phyloP scores from a whole-genome alignment of 176 grass and related monocot species.

The Carex scoparia region DNA sequence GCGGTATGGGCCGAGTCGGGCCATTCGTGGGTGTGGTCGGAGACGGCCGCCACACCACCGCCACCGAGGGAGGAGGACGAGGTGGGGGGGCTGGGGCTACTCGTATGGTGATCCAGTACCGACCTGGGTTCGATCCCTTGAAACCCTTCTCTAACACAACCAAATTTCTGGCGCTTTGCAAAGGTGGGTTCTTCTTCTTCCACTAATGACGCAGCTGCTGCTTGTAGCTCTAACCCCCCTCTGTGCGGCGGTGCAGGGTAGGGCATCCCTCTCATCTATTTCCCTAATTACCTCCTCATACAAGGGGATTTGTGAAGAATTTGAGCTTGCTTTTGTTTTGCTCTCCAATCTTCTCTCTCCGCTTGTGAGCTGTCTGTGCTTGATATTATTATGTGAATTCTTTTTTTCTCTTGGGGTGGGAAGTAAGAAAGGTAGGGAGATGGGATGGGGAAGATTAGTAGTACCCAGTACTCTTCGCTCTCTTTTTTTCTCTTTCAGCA shows the following conservation, averaged over 20 bases:
- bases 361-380: constrained; percentile 22
- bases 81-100: constrained; percentile 70
- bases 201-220: background rate
- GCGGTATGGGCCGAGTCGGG: constrained; percentile 37
- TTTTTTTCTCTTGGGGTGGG: background rate
- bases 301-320: constrained; percentile 6
- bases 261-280: constrained; percentile 87
- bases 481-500: background rate
- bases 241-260: constrained; percentile 40
- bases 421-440: background rate
- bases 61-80: constrained; percentile 85
- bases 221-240: constrained; percentile 31
- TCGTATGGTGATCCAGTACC: constrained; percentile 68
- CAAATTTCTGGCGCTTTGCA: constrained; percentile 22
- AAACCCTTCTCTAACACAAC: constrained; percentile 20
- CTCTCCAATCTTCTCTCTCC: background rate
- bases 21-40: constrained; percentile 35
- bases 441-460: constrained; percentile 11
- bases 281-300: constrained; percentile 28
- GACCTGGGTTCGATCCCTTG: constrained; percentile 55
- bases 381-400: background rate
- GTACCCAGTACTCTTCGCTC: constrained; percentile 17
- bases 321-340: background rate
- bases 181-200: background rate
- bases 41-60: constrained; percentile 64